Percentiles rank a stretch among this genome's conserved stretches.
phyloP scores from a whole-genome alignment of 2,329 filamentous ascomycete genomes.

The Canariomyces notabilis region DNA sequence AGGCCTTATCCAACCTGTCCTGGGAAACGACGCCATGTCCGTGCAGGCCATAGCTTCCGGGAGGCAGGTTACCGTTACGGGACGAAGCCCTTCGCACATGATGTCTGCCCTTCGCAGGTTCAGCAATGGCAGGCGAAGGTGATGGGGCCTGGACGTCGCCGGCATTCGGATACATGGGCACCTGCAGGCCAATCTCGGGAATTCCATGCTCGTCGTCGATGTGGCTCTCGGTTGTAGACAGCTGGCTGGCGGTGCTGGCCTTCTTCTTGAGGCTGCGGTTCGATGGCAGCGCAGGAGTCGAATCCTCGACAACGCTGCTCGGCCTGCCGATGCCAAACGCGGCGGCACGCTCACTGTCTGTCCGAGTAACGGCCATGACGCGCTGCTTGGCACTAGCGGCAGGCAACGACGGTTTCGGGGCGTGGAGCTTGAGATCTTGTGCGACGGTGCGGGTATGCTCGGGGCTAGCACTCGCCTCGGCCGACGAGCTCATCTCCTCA shows the following conservation, averaged over 20 bases:
- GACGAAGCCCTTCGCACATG: constrained; percentile 70
- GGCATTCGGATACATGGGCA: constrained; percentile 88
- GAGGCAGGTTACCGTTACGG: constrained; percentile 64
- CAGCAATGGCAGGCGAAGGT: constrained; percentile 53
- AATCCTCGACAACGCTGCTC: constrained; percentile 49
- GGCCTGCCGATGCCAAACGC: constrained; percentile 76
- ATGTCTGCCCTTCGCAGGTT: constrained; percentile 39
- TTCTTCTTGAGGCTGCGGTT: constrained; percentile 57
- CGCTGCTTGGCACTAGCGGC: constrained; percentile 75
- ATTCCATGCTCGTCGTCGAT: constrained; percentile 78
- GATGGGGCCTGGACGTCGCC: constrained; percentile 96
- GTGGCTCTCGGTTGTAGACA: constrained; percentile 45
- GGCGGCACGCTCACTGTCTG: constrained; percentile 81
- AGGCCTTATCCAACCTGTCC: constrained; percentile 84
- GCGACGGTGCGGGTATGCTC: constrained; percentile 74
- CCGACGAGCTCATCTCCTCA: constrained; percentile 41
- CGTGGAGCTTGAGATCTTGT: constrained; percentile 78
- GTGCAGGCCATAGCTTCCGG: constrained; percentile 89
- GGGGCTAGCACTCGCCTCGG: constrained; percentile 44
- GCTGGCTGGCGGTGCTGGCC: constrained; percentile 50
- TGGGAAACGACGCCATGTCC: constrained; percentile 72
- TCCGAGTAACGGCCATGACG: constrained; percentile 79
- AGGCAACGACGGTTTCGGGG: constrained; percentile 81
- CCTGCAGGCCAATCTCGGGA: constrained; percentile 84
- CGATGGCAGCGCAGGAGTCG: constrained; percentile 35